These are phyloP conservation scores for Penicillium pancosmium DNA, from an alignment of 495 filamentous ascomycete genomes.

Conservation along the genomic window DNA sequence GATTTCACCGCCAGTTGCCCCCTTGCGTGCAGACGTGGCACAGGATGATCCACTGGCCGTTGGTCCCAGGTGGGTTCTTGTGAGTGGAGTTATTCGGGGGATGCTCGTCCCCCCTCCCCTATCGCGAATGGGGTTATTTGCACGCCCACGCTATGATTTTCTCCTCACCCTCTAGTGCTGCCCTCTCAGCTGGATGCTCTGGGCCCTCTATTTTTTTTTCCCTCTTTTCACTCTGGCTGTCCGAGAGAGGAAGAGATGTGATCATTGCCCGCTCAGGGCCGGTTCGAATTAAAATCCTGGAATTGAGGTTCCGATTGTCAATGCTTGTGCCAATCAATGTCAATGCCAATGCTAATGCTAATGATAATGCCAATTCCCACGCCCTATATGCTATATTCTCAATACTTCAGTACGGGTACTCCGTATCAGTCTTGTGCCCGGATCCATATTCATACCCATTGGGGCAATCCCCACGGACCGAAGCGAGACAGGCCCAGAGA, in stretches of 20 bases:
- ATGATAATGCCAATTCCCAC: too few species aligned
- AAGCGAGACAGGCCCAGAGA: too few species aligned
- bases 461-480: too few species aligned
- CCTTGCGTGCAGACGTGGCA: constrained; percentile 35
- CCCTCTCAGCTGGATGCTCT: neutral
- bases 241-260: neutral
- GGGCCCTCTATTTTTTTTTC: too few species aligned
- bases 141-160: neutral
- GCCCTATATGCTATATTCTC: neutral
- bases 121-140: neutral
- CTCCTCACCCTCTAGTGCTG: neutral
- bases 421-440: too few species aligned
- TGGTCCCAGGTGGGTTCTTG: constrained; percentile 6
- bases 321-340: neutral
- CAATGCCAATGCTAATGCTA: too few species aligned
- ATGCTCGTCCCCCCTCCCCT: neutral
- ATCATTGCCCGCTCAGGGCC: neutral
- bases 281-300: neutral
- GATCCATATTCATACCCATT: too few species aligned
- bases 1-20: constrained; percentile 37
- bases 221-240: too few species aligned
- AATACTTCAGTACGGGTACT: neutral
- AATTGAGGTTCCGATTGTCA: neutral
- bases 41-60: constrained; percentile 3
- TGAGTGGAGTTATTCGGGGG: neutral